phyloP scores from a whole-genome alignment of 2,329 filamentous ascomycete genomes.

The Colletotrichum tropicale region DNA sequence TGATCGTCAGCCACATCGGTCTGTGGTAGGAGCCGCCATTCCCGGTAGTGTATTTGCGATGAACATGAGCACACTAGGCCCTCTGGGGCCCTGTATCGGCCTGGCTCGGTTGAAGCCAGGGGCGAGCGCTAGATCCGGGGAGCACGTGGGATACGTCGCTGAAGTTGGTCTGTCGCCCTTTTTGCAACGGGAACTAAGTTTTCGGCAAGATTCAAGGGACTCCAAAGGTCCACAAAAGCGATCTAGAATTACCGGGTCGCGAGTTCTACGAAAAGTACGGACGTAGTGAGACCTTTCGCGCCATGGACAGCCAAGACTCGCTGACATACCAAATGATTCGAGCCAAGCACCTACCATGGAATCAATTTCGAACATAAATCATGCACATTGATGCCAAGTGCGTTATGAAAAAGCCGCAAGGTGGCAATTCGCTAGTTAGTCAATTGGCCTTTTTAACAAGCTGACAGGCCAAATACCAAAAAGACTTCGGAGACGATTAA shows the following conservation, averaged over 20 bases:
- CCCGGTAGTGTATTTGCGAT: neutral
- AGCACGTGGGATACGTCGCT: neutral
- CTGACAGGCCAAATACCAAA: neutral
- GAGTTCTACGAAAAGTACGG: neutral
- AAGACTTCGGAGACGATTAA: neutral
- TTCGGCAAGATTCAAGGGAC: neutral
- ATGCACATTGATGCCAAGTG: neutral
- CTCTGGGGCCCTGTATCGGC: neutral
- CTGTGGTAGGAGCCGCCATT: neutral
- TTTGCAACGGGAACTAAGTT: neutral
- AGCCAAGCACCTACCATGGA: neutral
- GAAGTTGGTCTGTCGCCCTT: neutral
- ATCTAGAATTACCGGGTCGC: neutral
- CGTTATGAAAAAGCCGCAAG: neutral
- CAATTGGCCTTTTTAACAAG: neutral
- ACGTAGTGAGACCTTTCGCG: neutral
- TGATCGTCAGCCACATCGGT: neutral
- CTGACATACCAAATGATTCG: neutral
- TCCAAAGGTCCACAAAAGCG: neutral
- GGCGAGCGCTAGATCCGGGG: neutral
- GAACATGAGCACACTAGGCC: neutral
- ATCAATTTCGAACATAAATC: neutral
- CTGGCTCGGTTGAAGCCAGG: neutral
- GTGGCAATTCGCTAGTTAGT: neutral
- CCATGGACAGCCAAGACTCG: neutral